Evolutionary conservation across 441 rosid species (phyloP).

Genomic region (Lepidium campestre): DNA sequence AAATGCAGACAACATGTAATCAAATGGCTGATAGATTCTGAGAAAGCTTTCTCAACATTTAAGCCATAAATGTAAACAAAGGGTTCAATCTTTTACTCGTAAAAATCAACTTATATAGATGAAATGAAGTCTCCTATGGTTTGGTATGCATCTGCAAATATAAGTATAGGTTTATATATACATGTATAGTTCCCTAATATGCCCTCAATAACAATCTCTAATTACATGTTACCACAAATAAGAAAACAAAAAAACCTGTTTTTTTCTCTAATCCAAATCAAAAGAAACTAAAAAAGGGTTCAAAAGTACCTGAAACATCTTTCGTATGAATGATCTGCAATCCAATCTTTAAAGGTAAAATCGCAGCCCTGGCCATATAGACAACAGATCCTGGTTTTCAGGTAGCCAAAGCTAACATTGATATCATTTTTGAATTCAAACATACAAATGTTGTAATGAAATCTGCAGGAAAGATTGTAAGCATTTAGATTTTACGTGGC

Average conservation of each 20-base stretch:
- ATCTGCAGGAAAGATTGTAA: not conserved
- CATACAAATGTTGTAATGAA: not conserved
- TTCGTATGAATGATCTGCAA: slow-evolving; percentile 4
- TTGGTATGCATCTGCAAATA: not conserved
- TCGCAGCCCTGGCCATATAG: not conserved
- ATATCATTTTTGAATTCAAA: not conserved
- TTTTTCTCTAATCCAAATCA: slow-evolving; percentile 21
- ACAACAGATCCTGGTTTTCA: not conserved
- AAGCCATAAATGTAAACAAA: not conserved
- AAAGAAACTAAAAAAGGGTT: slow-evolving; percentile 6
- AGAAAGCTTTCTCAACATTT: too few relatives aligned
- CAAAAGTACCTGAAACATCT: not conserved
- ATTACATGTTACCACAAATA: slow-evolving; percentile 2
- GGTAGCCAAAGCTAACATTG: not conserved
- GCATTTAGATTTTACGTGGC: not conserved
- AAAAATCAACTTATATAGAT: too few relatives aligned
- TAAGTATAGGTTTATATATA: not conserved
- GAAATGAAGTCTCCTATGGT: not conserved
- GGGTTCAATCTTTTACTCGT: not conserved
- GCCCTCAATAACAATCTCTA: not conserved
- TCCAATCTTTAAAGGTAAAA: not conserved
- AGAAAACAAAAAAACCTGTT: not conserved
- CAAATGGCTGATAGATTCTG: too few relatives aligned
- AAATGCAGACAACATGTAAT: too few relatives aligned
- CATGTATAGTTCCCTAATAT: not conserved